Conservation (phyloP, 495 filamentous ascomycete species). For the Lophiotrema nucula region DNA sequence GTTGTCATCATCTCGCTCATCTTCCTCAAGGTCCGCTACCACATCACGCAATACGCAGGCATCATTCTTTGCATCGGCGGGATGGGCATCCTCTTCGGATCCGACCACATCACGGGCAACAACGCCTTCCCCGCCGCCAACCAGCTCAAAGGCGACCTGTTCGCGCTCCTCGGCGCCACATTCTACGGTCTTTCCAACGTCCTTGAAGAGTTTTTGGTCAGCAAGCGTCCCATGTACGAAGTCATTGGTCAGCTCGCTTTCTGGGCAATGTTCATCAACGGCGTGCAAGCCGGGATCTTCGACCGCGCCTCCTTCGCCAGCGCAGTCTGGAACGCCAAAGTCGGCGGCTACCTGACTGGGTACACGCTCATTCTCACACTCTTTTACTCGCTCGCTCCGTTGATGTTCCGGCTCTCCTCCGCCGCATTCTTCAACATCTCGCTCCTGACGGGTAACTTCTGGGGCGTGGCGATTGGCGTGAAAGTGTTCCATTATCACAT, state of each 20-base stretch:
- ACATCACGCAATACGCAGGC: slow-evolving; percentile 74
- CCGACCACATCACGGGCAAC: slow-evolving; percentile 76
- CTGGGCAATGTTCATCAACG: slow-evolving; percentile 89
- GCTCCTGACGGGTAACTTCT: slow-evolving; percentile 92
- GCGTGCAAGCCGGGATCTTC: slow-evolving; percentile 85
- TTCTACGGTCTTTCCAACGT: slow-evolving; percentile 92
- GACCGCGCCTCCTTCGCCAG: slow-evolving; percentile 68
- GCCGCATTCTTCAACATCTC: slow-evolving; percentile 98
- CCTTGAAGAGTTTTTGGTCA: slow-evolving; percentile 89
- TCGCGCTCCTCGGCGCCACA: slow-evolving; percentile 81
- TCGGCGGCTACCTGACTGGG: slow-evolving; percentile 78
- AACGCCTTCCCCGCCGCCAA: slow-evolving; percentile 63
- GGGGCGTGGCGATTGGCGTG: slow-evolving; percentile 89
- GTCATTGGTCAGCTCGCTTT: slow-evolving; percentile 88
- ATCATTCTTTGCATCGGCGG: slow-evolving; percentile 91
- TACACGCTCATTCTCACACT: slow-evolving; percentile 63
- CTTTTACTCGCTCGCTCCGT: slow-evolving; percentile 85
- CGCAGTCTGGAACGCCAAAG: slow-evolving; percentile 65
- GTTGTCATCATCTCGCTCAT: slow-evolving; percentile 83
- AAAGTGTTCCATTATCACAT: slow-evolving; percentile 77
- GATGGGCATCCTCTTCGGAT: slow-evolving; percentile 83
- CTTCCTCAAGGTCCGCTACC: slow-evolving; percentile 84
- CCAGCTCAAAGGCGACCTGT: slow-evolving; percentile 88
- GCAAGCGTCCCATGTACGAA: slow-evolving; percentile 83
- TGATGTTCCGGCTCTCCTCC: slow-evolving; percentile 80